Percentiles rank a stretch among this genome's conserved stretches.
Evolutionary conservation across 371 early-diverging fungal species (phyloP).

Genomic region (Zopfochytrium polystomum): DNA sequence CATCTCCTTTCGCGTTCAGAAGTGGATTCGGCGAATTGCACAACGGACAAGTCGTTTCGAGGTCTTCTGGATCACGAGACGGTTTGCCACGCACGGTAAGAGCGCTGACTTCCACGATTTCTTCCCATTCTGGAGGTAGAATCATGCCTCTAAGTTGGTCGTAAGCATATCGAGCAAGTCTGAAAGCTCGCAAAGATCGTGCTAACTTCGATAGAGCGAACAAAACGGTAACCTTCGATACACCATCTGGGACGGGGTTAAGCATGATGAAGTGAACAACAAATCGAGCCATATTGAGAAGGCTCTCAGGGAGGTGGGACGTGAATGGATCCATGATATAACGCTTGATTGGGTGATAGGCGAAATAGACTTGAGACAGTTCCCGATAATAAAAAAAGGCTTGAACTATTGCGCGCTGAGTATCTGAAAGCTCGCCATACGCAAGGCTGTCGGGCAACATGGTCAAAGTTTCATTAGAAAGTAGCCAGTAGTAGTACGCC

Average conservation of each 20-base stretch:
- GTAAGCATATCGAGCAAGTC: constrained; percentile 40
- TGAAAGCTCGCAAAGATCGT: constrained; percentile 39
- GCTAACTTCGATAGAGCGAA: constrained; percentile 47
- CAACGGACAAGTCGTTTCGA: constrained; percentile 36
- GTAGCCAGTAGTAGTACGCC: constrained; percentile 43
- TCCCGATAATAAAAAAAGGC: constrained; percentile 20
- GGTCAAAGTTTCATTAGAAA: constrained; percentile 37
- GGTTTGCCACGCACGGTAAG: constrained; percentile 40
- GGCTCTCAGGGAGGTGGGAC: constrained; percentile 41
- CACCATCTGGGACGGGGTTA: constrained; percentile 29
- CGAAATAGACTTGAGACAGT: constrained; percentile 50
- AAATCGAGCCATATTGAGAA: constrained; percentile 50
- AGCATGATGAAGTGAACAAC: constrained; percentile 27
- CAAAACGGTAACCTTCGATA: constrained; percentile 41
- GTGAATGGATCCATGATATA: constrained; percentile 57
- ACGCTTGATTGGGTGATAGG: constrained; percentile 42
- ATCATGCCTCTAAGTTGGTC: constrained; percentile 38
- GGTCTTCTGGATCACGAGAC: constrained; percentile 39
- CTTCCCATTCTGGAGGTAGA: constrained; percentile 43
- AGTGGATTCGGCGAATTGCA: constrained; percentile 44
- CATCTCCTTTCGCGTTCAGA: constrained; percentile 33
- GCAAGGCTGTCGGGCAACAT: constrained; percentile 27
- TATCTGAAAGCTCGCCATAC: constrained; percentile 14
- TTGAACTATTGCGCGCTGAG: constrained; percentile 20
- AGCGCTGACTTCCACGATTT: constrained; percentile 42